Conservation (phyloP, 495 filamentous ascomycete genomes). For the Apodospora peruviana region DNA sequence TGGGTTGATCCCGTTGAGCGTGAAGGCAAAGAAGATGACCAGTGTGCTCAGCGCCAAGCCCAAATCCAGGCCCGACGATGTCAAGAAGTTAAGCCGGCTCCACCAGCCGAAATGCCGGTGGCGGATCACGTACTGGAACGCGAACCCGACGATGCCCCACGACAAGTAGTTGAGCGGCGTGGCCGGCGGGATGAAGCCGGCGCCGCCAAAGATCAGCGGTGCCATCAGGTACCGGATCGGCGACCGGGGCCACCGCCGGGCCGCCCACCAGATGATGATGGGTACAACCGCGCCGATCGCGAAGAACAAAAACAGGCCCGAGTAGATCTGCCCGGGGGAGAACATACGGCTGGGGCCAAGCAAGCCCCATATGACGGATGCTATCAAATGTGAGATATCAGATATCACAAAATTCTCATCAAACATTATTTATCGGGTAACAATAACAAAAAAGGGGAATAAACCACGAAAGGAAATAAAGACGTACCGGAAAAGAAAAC, state of each 20-base stretch:
- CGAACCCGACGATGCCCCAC: slow-evolving; percentile 60
- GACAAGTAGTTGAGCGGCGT: slow-evolving; percentile 64
- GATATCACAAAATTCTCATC: too few relatives aligned
- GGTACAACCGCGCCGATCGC: slow-evolving; percentile 52
- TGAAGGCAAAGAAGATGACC: slow-evolving; percentile 57
- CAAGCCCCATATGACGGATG: slow-evolving; percentile 66
- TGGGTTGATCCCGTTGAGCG: slow-evolving; percentile 40
- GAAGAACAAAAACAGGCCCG: slow-evolving; percentile 60
- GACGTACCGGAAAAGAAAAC: slow-evolving; percentile 58
- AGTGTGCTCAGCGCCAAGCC: slow-evolving; percentile 58
- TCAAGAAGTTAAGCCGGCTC: slow-evolving; percentile 59
- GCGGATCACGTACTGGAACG: slow-evolving; percentile 59
- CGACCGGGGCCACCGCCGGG: slow-evolving; percentile 49
- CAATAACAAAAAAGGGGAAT: neutral
- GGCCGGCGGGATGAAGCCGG: slow-evolving; percentile 58
- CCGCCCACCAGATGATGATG: slow-evolving; percentile 50
- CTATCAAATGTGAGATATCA: slow-evolving; percentile 14
- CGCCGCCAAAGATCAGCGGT: slow-evolving; percentile 64
- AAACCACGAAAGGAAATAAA: too few relatives aligned
- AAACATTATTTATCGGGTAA: neutral
- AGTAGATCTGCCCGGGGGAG: slow-evolving; percentile 63
- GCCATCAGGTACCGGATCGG: slow-evolving; percentile 53
- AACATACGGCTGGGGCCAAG: slow-evolving; percentile 63
- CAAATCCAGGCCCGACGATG: slow-evolving; percentile 55
- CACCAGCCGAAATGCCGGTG: slow-evolving; percentile 59